These are phyloP conservation scores for Fusarium proliferatum DNA, from an alignment of 2,329 filamentous ascomycete genomes.

Conservation along the genomic window DNA sequence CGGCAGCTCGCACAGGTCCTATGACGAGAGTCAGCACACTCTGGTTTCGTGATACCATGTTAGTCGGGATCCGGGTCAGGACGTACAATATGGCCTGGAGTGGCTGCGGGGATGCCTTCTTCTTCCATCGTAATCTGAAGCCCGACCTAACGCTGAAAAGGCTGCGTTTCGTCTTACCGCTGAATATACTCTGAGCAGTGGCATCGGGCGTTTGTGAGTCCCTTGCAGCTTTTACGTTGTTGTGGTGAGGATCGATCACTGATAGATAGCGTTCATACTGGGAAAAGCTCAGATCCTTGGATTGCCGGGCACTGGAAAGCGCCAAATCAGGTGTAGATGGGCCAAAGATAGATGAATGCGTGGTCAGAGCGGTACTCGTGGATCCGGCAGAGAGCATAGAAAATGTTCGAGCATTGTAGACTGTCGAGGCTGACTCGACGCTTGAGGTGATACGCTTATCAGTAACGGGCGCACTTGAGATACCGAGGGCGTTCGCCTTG, in stretches of 20 bases:
- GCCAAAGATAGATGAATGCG: constrained; percentile 55
- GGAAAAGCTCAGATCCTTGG: constrained; percentile 58
- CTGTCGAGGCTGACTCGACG: constrained; percentile 57
- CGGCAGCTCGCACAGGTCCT: constrained; percentile 70
- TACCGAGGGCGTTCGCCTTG: constrained; percentile 52
- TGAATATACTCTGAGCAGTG: constrained; percentile 56
- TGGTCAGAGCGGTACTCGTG: constrained; percentile 55
- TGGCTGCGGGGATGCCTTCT: constrained; percentile 47
- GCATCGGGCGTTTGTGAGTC: constrained; percentile 46
- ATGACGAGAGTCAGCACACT: constrained; percentile 33
- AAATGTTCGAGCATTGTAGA: constrained; percentile 56
- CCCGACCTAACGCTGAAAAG: constrained; percentile 59
- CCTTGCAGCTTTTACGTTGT: constrained; percentile 56
- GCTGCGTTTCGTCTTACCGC: constrained; percentile 58
- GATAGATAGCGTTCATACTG: constrained; percentile 65
- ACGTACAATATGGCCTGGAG: constrained; percentile 49
- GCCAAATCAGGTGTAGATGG: constrained; percentile 42
- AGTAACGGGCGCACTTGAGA: constrained; percentile 44
- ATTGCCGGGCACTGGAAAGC: constrained; percentile 42
- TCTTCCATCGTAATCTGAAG: constrained; percentile 57
- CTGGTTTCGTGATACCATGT: constrained; percentile 13
- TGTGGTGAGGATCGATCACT: constrained; percentile 56
- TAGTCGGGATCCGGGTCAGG: constrained; percentile 3
- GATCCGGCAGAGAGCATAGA: constrained; percentile 58
- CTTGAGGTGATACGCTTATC: constrained; percentile 54